phyloP scores from a whole-genome alignment of 768 basidiomycete species.

The Lactarius evosmus region DNA sequence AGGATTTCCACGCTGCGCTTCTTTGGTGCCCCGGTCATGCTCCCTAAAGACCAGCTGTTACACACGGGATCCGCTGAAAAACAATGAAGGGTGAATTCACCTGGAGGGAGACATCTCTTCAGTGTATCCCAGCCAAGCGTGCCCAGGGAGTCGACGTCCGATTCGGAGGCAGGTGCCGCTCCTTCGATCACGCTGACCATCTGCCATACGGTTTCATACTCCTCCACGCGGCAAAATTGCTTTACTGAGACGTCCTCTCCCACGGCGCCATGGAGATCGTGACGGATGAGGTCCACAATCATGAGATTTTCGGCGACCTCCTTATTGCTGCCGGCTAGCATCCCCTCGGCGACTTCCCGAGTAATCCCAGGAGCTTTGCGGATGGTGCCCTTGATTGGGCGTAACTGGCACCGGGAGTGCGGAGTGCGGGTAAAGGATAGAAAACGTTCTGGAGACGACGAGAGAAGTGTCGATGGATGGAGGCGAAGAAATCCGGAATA shows the following conservation, averaged over 20 bases:
- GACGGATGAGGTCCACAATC: conserved; percentile 95
- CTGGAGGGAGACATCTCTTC: conserved; percentile 78
- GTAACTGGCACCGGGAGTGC: conserved; percentile 66
- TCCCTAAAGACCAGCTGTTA: conserved; percentile 48
- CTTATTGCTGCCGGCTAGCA: conserved; percentile 65
- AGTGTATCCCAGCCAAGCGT: conserved; percentile 78
- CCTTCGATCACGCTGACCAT: conserved; percentile 94
- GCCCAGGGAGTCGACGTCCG: conserved; percentile 38
- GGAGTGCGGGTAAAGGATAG: conserved; percentile 73
- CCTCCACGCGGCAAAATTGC: conserved; percentile 85
- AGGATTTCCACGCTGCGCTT: conserved; percentile 90
- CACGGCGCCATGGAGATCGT: conserved; percentile 83
- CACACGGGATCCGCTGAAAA: conserved; percentile 4
- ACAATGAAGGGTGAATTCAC: conserved; percentile 39
- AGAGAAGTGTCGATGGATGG: conserved; percentile 71
- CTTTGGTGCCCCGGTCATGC: conserved; percentile 98
- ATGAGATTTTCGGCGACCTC: conserved; percentile 97
- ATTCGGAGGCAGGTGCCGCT: conserved; percentile 32
- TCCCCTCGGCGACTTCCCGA: conserved; percentile 61
- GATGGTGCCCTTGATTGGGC: conserved; percentile 93
- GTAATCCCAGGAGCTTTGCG: conserved; percentile 64
- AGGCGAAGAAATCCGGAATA: conserved; percentile 80
- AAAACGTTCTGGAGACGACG: conserved; percentile 92
- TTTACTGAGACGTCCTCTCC: conserved; percentile 79
- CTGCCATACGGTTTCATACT: conserved; percentile 93